Evolutionary conservation across 768 basidiomycete species (phyloP), one percentile per base, ranked within the genome.

Genomic region (Strobilomyces echinocephalus): DNA sequence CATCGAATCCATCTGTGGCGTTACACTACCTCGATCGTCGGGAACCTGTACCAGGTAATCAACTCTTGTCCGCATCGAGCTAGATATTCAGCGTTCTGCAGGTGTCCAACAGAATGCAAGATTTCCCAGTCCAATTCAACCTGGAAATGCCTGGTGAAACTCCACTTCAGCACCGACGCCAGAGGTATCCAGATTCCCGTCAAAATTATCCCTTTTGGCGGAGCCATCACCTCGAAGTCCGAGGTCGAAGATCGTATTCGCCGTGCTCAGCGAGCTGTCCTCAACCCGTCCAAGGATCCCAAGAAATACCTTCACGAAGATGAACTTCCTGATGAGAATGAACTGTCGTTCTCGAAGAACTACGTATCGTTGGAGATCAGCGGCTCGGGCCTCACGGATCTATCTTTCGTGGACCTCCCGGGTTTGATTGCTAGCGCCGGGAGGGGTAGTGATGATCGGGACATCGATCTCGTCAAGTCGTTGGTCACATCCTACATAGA

Each of bases 41-140:
- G 88, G 88, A 0, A 88, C 87, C 0, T 89, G 88, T 55, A 91
- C 88, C 1, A 75, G 88, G 88, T 83, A 55, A 36, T 10, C 4
- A 8, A 12, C 5, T n/a, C n/a, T 2, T 36, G 16, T 36, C 21
- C 8, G 3, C 14, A 11, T 18, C 15, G 1, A 3, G 9, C 15
- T 20, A 1, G 21, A 20, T 46, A 3, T 34, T 54, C 3, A 54
- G n/a, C n/a, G 15, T 20, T 10, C 8, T 24, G 3, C 52, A 83
- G 81, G 8, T 84, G 81, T 50, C 80, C 82, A 84, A 53, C 82
- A 80, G 30, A 30, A 30, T 30, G 30, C 56, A 75, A 78, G 14
- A 71, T 84, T 0, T 73, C 77, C 0, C 68, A 69, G 14, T 76
- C 75, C 0, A 48, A 64, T 9, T 52, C 52, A 0, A 63, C 71